Base-by-base conservation (phyloP, 2,329 filamentous ascomycete species). In the Penicillium sp. region DNA sequence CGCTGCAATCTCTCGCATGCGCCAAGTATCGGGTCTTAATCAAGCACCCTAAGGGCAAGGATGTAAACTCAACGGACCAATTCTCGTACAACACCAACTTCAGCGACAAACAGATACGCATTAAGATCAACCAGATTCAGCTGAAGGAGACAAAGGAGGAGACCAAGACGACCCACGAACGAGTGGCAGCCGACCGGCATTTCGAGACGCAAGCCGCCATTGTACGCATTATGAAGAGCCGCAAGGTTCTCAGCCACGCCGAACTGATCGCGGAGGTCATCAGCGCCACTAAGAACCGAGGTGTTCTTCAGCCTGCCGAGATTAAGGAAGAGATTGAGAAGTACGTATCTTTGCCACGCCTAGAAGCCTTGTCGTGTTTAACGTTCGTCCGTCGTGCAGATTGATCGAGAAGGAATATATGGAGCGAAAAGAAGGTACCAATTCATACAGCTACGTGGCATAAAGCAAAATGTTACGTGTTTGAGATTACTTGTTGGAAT, bases 91-190 rank as follows among this genome's bases (percentile, higher is more conserved):
- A 97, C 76, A 74, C 81, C 41, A 71, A 71, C 14, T 99, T 99
- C 74, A 78, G 78, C 2, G 88, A 97, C 68, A 82, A 86, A 18
- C 96, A 94, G 73, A 89, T 90, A 74, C 86, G 91, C 53, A 87
- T 99, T 76, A 99, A 99, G 79, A 97, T 99, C 79, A 99, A 97
- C 76, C 93, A 97, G 75, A 94, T 99, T 64, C 94, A 99, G 75
- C 83, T 97, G 47, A 95, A 94, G 75, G 94, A 99, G 76, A 97
- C 94, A 0, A 89, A 89, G 66, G 89, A 93, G 68, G 94, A 99
- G 75, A 97, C 97, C 76, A 89, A 91, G 74, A 90, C 89, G 65
- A 97, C 92, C 1, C 91, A 97, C 73, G 88, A 96, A 73, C 84
- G 91, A 40, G 90, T 99, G 4, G 87, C 87, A 0, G 88, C 89